Percentiles rank a stretch among this genome's conserved stretches.
Evolutionary conservation across 2,329 filamentous ascomycete genomes (phyloP).

Genomic region (Trichocomaceae sp.): DNA sequence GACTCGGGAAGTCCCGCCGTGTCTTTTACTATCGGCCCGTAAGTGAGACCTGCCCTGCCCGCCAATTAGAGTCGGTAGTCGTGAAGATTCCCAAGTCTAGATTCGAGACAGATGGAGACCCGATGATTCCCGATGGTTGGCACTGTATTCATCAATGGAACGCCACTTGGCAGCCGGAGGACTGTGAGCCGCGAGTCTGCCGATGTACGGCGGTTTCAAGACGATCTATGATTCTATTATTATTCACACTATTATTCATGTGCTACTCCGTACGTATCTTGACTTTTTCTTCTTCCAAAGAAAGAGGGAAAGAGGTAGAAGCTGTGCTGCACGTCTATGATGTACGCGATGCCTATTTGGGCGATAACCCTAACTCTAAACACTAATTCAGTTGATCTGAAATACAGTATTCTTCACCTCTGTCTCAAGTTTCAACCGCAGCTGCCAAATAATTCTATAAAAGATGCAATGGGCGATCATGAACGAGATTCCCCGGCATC

Average conservation of each 20-base stretch:
- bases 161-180: neutral
- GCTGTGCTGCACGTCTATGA: too few relatives aligned
- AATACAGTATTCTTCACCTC: too few relatives aligned
- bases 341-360: too few relatives aligned
- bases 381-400: too few relatives aligned
- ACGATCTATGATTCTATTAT: too few relatives aligned
- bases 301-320: too few relatives aligned
- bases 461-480: neutral
- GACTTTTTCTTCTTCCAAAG: too few relatives aligned
- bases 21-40: conserved; percentile 7
- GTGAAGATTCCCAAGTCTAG: neutral
- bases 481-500: neutral
- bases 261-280: too few relatives aligned
- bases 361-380: too few relatives aligned
- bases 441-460: neutral
- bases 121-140: neutral
- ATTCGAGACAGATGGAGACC: neutral
- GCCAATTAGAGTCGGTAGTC: neutral
- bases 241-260: too few relatives aligned
- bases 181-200: neutral
- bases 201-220: too few relatives aligned
- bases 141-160: neutral
- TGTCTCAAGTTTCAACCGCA: too few relatives aligned
- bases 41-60: neutral
- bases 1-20: conserved; percentile 9